Base-by-base conservation (phyloP, 2,329 filamentous ascomycete species). In the Penicillium sp. region DNA sequence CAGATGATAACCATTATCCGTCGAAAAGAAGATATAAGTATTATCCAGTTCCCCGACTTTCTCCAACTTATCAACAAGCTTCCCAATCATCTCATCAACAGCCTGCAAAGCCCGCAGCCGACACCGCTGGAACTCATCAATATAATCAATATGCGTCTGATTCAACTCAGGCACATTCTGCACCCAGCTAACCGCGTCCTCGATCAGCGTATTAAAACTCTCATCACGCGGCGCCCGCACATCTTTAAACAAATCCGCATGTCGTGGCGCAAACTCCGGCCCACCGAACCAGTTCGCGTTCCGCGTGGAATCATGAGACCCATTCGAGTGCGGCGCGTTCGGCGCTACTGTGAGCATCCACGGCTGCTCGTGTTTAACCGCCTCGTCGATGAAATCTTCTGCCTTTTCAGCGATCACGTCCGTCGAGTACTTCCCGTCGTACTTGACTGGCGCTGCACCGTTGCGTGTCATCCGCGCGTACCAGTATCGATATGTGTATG, bases 301-400 rank as follows among this genome's bases (percentile, higher is more conserved):
- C 6, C 44, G 49, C 11, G 47, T 49, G 0, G 62, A 51, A 41
- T 63, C 59, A 33, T 50, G 35, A 26, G 62, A 63, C 10, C 65
- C 67, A 37, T 84, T 82, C 31, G 78, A 77, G 61, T 90, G 87
- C 3, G 87, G 87, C 0, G 82, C 86, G 12, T 86, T 80, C 0
- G 87, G 87, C 0, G 86, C 84, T 9, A 88, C 76, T 0, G 80
- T 81, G 2, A 90, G 65, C 67, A 89, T 89, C 73, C 88, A 90
- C 0, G 88, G 87, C 30, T 78, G 75, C 0, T 75, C 70, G 0
- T 74, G 69, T 1, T 47, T 47, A 3, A 84, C 73, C 0, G 83
- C 87, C 37, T 87, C 80, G 4, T 84, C 78, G 0, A 90, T 71
- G 38, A 88, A 83, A 0, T 78, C 81, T 2, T 79, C 74, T 0